Conservation (phyloP, 1,284 basidiomycete species). For the Cryptococcus depauperatus region DNA sequence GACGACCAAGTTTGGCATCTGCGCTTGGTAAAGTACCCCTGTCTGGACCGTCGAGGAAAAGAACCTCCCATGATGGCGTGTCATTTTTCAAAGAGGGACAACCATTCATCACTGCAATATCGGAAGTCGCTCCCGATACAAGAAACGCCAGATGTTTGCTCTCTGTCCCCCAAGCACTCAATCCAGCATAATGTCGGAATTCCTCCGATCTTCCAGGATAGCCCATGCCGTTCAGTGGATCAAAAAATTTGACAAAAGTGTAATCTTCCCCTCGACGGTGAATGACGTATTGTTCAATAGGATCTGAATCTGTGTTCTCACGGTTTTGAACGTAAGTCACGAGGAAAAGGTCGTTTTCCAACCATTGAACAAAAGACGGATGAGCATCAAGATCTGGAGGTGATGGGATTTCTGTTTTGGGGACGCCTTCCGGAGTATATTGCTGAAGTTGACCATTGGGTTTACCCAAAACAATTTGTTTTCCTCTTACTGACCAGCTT, state of each 20-base stretch:
- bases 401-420: conserved; percentile 46
- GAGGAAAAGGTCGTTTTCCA: conserved; percentile 52
- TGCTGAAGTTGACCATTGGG: conserved; percentile 46
- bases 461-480: conserved; percentile 50
- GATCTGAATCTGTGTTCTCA: conserved; percentile 37
- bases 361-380: conserved; percentile 47
- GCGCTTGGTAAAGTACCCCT: conserved; percentile 47
- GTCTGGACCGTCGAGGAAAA: conserved; percentile 49
- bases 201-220: conserved; percentile 30
- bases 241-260: conserved; percentile 43
- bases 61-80: conserved; percentile 43
- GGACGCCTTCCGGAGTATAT: conserved; percentile 49
- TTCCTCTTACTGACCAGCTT: conserved; percentile 52
- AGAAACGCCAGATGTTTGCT: conserved; percentile 45
- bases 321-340: conserved; percentile 46
- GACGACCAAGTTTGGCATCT: conserved; percentile 37
- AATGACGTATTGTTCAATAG: conserved; percentile 38
- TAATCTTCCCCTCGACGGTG: conserved; percentile 33
- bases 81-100: conserved; percentile 19
- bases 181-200: conserved; percentile 41
- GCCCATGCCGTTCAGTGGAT: conserved; percentile 44
- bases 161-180: conserved; percentile 41
- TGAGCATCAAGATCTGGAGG: conserved; percentile 38
- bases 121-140: conserved; percentile 46
- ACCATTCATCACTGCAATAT: conserved; percentile 38